Evolutionary conservation across 805 yeast species (phyloP), one percentile per base, ranked within the genome.

Genomic region (Saccharomyces paradoxus): DNA sequence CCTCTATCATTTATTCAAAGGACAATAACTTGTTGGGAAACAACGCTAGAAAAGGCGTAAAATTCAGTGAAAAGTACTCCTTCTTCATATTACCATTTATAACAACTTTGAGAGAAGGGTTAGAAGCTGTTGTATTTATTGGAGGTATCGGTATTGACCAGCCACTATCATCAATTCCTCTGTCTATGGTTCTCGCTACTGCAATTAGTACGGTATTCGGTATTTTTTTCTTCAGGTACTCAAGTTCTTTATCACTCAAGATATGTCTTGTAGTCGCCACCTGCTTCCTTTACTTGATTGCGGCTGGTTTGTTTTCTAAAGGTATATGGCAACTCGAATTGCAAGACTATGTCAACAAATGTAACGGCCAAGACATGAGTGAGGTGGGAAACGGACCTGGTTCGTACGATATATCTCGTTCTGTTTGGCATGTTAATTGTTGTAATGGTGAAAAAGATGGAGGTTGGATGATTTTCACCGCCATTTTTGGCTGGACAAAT

Each of bases 331-430:
- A 86, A 65, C 77, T 87, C 56, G 97, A 90, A 66, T 72, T 89
- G 50, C 94, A 90, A 69, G 74, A 73, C 53, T 90, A 84, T 70
- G 89, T 89, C 55, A 79, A 81, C 55, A 71, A 73, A 56, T 90
- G 96, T 64, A 81, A 78, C 53, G 97, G 97, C 1, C 81, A 82
- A 64, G 97, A 90, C 63, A 86, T 89, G 66, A 79, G 88, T 46
- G 97, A 90, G 71, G 81, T 84, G 0, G 97, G 97, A 1, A 84
- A 86, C 44, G 97, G 97, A 0, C 96, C 96, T 0, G 97, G 97
- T 0, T 86, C 95, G 0, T 90, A 90, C 65, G 96, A 90, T 63
- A 84, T 90, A 24, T 60, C 79, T 22, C 80, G 77, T 50, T 83
- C 94, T 6, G 83, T 90, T 1, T 90, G 97, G 97, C 97, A 90